These are phyloP conservation scores for Cercis canadensis DNA, from an alignment of 306 rosid species.

Conservation along the genomic window DNA sequence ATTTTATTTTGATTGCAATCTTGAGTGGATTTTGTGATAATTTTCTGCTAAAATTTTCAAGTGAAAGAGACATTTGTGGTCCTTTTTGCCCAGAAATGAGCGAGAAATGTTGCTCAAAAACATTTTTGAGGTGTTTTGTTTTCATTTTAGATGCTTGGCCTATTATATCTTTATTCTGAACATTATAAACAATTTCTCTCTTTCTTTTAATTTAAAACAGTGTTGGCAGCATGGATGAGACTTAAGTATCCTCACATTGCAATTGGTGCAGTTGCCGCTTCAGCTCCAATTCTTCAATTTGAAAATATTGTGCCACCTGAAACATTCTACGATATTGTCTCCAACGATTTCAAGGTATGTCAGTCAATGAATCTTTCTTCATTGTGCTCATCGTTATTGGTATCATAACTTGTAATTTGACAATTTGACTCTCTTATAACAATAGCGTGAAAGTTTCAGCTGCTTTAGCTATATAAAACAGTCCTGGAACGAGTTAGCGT, in stretches of 20 bases:
- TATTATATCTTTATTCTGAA: slow-evolving; percentile 17
- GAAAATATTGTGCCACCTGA: slow-evolving; percentile 75
- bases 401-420: slow-evolving; percentile 15
- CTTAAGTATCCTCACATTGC: slow-evolving; percentile 90
- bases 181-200: not conserved
- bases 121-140: not conserved
- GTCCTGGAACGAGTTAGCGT: slow-evolving; percentile 65
- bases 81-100: not conserved
- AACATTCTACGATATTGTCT: slow-evolving; percentile 80
- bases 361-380: not conserved
- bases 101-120: not conserved
- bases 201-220: slow-evolving; percentile 39
- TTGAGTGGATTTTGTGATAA: not conserved
- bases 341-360: slow-evolving; percentile 70
- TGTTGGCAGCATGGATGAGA: slow-evolving; percentile 98
- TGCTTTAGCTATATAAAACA: slow-evolving; percentile 77
- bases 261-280: slow-evolving; percentile 86
- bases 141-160: not conserved
- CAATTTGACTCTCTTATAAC: slow-evolving; percentile 28
- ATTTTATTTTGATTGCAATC: not conserved
- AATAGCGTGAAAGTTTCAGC: slow-evolving; percentile 72
- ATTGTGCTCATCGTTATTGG: slow-evolving; percentile 8
- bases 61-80: not conserved
- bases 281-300: slow-evolving; percentile 92
- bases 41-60: not conserved